Evolutionary conservation across 805 yeast species (phyloP), one percentile per base, ranked within the genome.

Genomic region (Lachancea quebecensis): DNA sequence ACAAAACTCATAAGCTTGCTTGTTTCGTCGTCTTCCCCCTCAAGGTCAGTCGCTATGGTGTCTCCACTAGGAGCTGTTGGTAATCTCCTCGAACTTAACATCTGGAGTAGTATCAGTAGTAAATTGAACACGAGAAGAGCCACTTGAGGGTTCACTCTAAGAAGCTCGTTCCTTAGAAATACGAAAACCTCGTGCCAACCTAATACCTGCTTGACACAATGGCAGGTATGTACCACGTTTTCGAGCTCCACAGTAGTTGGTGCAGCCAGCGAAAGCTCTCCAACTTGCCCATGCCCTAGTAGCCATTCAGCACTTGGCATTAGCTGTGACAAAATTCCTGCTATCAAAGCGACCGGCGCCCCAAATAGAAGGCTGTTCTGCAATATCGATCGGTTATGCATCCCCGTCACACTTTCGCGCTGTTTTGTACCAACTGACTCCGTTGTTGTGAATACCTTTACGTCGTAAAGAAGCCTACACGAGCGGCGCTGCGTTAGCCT

Each of bases 141-240:
- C 42, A 42, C 38, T 25, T 38, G 34, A 10, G 39, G 28, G 15
- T 38, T 31, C n/a, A 38, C 17, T 11, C 28, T 18, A 14, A 25
- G 15, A 10, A 38, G 30, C 33, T 44, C 33, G 27, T 16, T 21
- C 10, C 17, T 21, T n/a, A 44, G 8, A 38, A 44, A 44, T n/a
- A 12, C 14, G 16, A 38, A 38, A 14, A 44, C 46, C 12, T 44
- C 46, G 10, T 25, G 35, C 46, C 46, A 44, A 4, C 29, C 30
- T 3, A 38, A 27, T 11, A 12, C 27, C 5, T 16, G 46, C 38
- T 25, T 27, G 5, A 28, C 37, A 34, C 46, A 44, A 9, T 32
- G 42, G 29, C 46, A 44, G 9, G 16, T 15, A 17, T 36, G 38
- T 12, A 36, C 46, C 18, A 42, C 16, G 10, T 30, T 28, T 11